Evolutionary conservation across 164 flowering plant species (phyloP), one percentile per base, ranked within the genome.

Genomic region (Dillenia suffruticosa): DNA sequence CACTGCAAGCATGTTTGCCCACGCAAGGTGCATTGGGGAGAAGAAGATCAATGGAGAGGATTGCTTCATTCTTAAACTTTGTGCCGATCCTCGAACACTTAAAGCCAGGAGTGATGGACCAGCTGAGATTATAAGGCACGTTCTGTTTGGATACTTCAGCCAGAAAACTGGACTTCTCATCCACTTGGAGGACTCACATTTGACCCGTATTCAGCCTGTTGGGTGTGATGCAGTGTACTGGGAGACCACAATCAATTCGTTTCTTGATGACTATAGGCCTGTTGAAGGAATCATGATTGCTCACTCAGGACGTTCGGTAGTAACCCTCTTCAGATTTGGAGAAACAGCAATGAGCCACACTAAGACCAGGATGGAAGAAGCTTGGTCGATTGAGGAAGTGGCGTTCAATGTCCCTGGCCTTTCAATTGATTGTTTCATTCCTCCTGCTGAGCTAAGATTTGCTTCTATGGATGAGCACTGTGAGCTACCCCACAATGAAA

Each of bases 321-420:
- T 80, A 5, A 79, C 90, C 60, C 82, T 85, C 24, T 83, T 85
- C 62, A 76, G 80, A 63, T 83, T 85, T 47, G 90, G 90, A 9
- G 90, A 85, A 58, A 85, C 78, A 54, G 84, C 90, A 32, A 81
- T 82, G 90, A 82, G 86, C 77, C 89, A 84, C 70, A 84, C 86
- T 9, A 82, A 77, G 80, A 84, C 89, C 13, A 67, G 84, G 59
- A 80, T 84, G 86, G 86, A 84, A 68, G 89, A 84, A 54, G 81
- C 74, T 1, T 84, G 89, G 89, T 80, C 86, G 9, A 84, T 84
- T 46, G 84, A 84, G 70, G 89, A 84, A 66, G 89, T 82, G 54
- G 86, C 84, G 5, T 84, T 84, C 66, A 84, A 84, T 63, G 82
- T 84, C 6, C 87, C 82, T 0, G 89, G 89, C 9, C 65, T 84